Conservation (phyloP, 176 grass and related monocot genomes). For the Panicum miliaceum region DNA sequence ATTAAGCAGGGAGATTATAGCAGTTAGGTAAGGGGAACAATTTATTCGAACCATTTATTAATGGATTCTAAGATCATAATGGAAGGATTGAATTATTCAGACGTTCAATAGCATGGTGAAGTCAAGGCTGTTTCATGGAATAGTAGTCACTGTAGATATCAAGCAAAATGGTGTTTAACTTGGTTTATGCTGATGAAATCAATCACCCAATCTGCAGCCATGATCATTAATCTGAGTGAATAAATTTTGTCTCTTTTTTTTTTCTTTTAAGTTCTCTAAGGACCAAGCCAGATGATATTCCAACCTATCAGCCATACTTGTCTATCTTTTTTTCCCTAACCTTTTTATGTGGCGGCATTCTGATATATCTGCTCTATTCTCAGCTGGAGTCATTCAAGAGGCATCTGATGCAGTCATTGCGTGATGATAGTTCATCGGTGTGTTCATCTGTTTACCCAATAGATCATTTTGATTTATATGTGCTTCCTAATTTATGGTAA, state of each 20-base stretch:
- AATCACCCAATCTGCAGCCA: too few species aligned
- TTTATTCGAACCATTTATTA: neutral
- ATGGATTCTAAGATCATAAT: neutral
- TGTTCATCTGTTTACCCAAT: conserved; percentile 39
- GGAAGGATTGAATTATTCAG: neutral
- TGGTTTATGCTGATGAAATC: neutral
- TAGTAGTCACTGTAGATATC: neutral
- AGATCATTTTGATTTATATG: neutral
- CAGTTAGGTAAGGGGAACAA: neutral
- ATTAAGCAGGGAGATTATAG: neutral
- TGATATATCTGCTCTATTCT: conserved; percentile 36
- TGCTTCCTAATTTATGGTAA: conserved; percentile 1
- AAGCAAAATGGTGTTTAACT: neutral
- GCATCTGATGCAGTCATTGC: conserved; percentile 88
- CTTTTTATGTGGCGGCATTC: neutral
- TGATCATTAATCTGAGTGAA: neutral
- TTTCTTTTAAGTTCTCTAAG: neutral
- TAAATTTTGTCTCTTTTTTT: neutral
- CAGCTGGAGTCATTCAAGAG: conserved; percentile 95
- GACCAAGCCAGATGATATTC: neutral
- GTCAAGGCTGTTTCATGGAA: neutral
- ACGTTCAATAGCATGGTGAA: conserved; percentile 1
- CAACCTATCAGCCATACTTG: neutral
- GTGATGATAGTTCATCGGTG: conserved; percentile 73
- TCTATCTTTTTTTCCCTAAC: neutral